Conservation (phyloP, 768 basidiomycete genomes). For the Harrya chromipes region DNA sequence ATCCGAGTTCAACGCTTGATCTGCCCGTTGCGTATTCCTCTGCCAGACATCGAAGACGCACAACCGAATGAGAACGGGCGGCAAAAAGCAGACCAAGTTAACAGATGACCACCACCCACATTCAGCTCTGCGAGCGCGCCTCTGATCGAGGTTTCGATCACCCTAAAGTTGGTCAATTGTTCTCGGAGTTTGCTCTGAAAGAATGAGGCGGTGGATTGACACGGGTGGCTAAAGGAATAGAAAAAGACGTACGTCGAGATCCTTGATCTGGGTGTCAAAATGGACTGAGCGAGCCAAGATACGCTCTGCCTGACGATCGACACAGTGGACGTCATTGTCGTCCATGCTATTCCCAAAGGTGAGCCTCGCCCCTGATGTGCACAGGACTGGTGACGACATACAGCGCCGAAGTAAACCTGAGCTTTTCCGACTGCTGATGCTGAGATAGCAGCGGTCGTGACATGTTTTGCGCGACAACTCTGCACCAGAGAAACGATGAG, state of each 20-base stretch:
- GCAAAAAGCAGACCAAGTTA: background rate
- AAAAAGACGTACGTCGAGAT: constrained; percentile 46
- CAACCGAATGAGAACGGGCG: background rate
- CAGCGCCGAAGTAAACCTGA: constrained; percentile 1
- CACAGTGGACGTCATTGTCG: background rate
- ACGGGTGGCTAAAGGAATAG: background rate
- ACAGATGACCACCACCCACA: constrained; percentile 35
- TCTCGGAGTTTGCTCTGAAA: constrained; percentile 61
- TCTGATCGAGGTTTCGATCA: constrained; percentile 66
- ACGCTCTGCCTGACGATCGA: constrained; percentile 47
- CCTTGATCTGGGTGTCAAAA: constrained; percentile 58
- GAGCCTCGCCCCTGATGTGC: constrained; percentile 14
- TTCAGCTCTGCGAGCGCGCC: constrained; percentile 61
- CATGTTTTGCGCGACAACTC: background rate
- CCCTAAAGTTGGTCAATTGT: constrained; percentile 70
- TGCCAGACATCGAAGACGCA: constrained; percentile 20
- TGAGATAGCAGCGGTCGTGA: background rate
- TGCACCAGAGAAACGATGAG: background rate
- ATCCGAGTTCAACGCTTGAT: constrained; percentile 54
- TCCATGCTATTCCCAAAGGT: constrained; percentile 5
- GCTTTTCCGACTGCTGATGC: background rate
- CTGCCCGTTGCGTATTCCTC: constrained; percentile 58
- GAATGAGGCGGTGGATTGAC: background rate
- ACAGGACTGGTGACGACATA: background rate
- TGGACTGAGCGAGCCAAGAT: constrained; percentile 45